Base-by-base conservation (phyloP, 441 rosid species). In the Breynia disticha region DNA sequence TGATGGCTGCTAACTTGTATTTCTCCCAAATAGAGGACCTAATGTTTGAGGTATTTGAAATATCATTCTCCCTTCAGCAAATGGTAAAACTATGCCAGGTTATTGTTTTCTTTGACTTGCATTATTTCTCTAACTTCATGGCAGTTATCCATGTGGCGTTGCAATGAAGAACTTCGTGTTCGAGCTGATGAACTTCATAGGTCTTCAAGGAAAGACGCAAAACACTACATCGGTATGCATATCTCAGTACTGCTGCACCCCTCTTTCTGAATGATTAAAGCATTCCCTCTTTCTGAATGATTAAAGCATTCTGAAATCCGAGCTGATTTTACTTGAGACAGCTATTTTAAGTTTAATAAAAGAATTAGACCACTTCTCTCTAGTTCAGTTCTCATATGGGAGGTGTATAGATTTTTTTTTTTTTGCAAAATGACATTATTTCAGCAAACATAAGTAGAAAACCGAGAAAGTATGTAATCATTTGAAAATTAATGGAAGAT, bases 121-220 rank as follows among this genome's bases (percentile, higher is more conserved):
- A 15, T 12, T 22, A 52, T 61, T 22, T 12, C 37, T 52, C n/a
- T n/a, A 14, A 8, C 46, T 50, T 48, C 67, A 46, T 56, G 58
- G 69, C 78, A 93, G 98, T 60, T 93, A 76, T 93, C 98, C 50
- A 93, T 93, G 98, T 93, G 98, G 98, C 91, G 97, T 60, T 93
- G 98, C 78, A 88, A 64, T 55, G 95, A 84, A 19, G 98, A 93
- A 62, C 89, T 93, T 48, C 86, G 95, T 49, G 64, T 58, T 48
- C 76, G 75, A 47, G 95, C 95, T 0, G 85, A 82, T 49, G 80
- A 73, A 57, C 81, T 93, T 61, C 97, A 78, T 24, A 64, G 71
- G 55, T 78, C 81, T 56, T 68, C 85, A 11, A 86, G 70, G 73
- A 88, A 63, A 75, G 97, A 93, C 60, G 82, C 97, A 57, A 93